Conservation (phyloP, 192 early-diverging fungal species). For the Coemansia sp. region DNA sequence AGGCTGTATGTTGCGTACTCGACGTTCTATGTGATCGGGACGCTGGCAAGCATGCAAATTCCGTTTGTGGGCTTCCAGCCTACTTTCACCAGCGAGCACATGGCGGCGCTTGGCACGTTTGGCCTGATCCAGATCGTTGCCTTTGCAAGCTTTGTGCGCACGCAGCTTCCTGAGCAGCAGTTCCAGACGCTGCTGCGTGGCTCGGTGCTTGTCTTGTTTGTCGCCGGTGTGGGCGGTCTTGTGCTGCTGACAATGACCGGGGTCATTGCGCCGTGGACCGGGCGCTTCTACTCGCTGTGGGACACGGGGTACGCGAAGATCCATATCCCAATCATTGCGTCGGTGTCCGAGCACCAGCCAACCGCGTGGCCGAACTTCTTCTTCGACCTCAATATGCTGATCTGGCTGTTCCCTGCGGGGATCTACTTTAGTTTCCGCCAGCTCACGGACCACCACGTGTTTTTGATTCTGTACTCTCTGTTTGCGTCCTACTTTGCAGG, state of each 20-base stretch:
- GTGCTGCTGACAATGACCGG: slow-evolving; percentile 77
- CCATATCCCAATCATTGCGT: slow-evolving; percentile 99
- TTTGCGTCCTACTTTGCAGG: slow-evolving; percentile 99
- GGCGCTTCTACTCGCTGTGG: slow-evolving; percentile 99
- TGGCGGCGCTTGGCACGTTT: slow-evolving; percentile 98
- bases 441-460: slow-evolving; percentile 95
- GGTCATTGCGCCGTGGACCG: slow-evolving; percentile 96
- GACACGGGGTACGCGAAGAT: slow-evolving; percentile 99
- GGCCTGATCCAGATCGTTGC: slow-evolving; percentile 94
- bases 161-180: slow-evolving; percentile 76
- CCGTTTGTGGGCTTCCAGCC: slow-evolving; percentile 99
- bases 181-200: slow-evolving; percentile 80
- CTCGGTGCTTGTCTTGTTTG: slow-evolving; percentile 58
- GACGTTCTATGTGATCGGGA: slow-evolving; percentile 97
- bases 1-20: slow-evolving; percentile 96
- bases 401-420: slow-evolving; percentile 95
- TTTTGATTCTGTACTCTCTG: slow-evolving; percentile 96
- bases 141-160: slow-evolving; percentile 82
- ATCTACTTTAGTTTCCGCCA: slow-evolving; percentile 96
- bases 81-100: slow-evolving; percentile 95
- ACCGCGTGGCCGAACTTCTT: slow-evolving; percentile 99
- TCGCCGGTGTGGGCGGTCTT: slow-evolving; percentile 59
- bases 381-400: slow-evolving; percentile 97
- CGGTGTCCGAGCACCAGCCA: slow-evolving; percentile 99
- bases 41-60: slow-evolving; percentile 96